Conservation (phyloP, 176 grass and related monocot genomes). For the Dendrocalamus sinicus region DNA sequence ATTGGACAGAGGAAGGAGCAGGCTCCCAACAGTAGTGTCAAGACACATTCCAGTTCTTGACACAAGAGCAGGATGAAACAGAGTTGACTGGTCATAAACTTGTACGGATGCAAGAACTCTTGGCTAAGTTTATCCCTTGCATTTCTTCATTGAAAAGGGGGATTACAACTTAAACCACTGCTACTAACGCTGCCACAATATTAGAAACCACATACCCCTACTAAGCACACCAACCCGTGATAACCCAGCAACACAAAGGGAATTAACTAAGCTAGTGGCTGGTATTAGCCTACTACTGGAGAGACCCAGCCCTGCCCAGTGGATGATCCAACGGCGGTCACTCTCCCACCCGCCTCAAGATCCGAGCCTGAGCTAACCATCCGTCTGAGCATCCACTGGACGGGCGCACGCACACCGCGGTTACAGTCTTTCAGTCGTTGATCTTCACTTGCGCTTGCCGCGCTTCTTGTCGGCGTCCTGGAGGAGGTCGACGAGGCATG, state of each 20-base stretch:
- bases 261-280: slow-evolving; percentile 1
- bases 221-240: slow-evolving; percentile 19
- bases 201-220: background rate
- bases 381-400: slow-evolving; percentile 69
- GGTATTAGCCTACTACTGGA: slow-evolving; percentile 5
- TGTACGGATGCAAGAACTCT: background rate
- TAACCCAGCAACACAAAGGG: slow-evolving; percentile 13
- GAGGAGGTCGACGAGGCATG: slow-evolving; percentile 65
- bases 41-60: background rate
- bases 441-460: slow-evolving; percentile 57
- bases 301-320: slow-evolving; percentile 41
- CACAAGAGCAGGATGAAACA: background rate
- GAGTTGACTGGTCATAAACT: background rate
- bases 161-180: slow-evolving; percentile 15
- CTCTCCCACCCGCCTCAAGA: slow-evolving; percentile 24
- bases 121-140: slow-evolving; percentile 1
- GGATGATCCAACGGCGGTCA: slow-evolving; percentile 71
- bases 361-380: slow-evolving; percentile 37
- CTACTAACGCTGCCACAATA: background rate
- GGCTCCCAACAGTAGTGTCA: background rate
- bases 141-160: slow-evolving; percentile 41
- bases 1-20: too few species aligned
- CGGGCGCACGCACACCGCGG: background rate
- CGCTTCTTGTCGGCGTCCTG: slow-evolving; percentile 47
- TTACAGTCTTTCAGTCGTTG: background rate